phyloP scores from a whole-genome alignment of 2,329 filamentous ascomycete genomes.

The Cladophialophora yegresii region DNA sequence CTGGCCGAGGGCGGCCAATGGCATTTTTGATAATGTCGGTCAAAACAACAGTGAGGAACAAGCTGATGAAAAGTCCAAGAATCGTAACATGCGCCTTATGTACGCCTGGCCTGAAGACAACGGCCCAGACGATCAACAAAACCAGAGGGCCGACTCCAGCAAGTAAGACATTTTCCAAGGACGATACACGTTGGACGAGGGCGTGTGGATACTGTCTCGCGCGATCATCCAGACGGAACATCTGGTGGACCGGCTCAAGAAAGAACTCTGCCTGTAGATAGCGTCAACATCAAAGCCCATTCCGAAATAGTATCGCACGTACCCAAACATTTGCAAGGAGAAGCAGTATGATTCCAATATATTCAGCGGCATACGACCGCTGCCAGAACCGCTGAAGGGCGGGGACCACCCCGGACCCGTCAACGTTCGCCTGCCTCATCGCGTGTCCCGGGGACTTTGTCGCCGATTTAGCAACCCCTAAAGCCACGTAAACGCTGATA shows the following conservation, averaged over 20 bases:
- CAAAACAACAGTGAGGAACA: slow-evolving; percentile 76
- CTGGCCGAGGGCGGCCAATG: slow-evolving; percentile 79
- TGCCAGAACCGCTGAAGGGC: slow-evolving; percentile 56
- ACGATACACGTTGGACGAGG: slow-evolving; percentile 76
- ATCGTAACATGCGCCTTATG: slow-evolving; percentile 86
- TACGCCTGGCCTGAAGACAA: slow-evolving; percentile 60
- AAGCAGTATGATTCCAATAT: slow-evolving; percentile 74
- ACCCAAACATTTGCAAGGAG: slow-evolving; percentile 61
- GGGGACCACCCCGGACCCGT: slow-evolving; percentile 45
- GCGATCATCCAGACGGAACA: slow-evolving; percentile 87
- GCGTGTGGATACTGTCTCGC: slow-evolving; percentile 86
- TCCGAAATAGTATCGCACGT: not conserved
- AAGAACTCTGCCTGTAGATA: slow-evolving; percentile 64
- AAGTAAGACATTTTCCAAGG: slow-evolving; percentile 73
- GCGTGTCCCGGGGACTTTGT: not conserved
- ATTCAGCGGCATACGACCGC: slow-evolving; percentile 86
- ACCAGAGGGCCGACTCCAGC: slow-evolving; percentile 70
- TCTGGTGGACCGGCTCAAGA: slow-evolving; percentile 84
- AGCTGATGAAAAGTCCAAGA: slow-evolving; percentile 74
- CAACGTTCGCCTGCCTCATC: slow-evolving; percentile 19
- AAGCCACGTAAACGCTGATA: not conserved
- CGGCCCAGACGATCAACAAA: slow-evolving; percentile 66
- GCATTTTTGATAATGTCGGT: slow-evolving; percentile 92
- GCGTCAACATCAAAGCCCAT: slow-evolving; percentile 38
- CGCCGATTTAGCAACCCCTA: not conserved